Conservation (phyloP, 2,329 filamentous ascomycete genomes). For the Chaetomium sp. region DNA sequence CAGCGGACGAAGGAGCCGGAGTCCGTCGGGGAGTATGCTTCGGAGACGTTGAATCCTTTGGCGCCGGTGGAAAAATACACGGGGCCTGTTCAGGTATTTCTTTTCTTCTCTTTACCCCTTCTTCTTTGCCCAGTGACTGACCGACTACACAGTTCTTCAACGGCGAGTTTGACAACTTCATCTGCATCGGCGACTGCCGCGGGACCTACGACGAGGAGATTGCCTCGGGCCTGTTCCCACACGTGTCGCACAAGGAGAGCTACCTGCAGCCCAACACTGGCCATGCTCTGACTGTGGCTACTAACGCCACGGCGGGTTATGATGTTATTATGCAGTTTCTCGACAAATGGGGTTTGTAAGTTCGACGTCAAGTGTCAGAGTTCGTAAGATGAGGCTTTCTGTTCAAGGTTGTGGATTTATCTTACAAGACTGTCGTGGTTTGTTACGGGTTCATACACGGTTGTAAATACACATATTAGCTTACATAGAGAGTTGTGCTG, state of each 20-base stretch:
- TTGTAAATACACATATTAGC: too few relatives aligned
- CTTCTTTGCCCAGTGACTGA: not conserved
- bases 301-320: not conserved
- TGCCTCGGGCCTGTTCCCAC: not conserved
- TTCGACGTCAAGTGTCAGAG: too few relatives aligned
- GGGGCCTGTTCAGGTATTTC: not conserved
- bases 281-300: not conserved
- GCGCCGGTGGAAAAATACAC: not conserved
- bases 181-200: not conserved
- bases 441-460: too few relatives aligned
- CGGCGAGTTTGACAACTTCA: not conserved
- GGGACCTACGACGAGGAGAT: not conserved
- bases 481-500: too few relatives aligned
- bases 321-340: not conserved
- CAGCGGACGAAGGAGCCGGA: not conserved
- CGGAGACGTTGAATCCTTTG: not conserved
- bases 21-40: not conserved
- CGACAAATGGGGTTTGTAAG: not conserved
- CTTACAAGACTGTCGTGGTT: too few relatives aligned
- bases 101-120: not conserved
- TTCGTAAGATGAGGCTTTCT: too few relatives aligned
- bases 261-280: not conserved
- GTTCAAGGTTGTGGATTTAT: too few relatives aligned
- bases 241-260: not conserved
- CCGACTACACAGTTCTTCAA: not conserved